Conservation (phyloP, 345 rosid species). For the Syzygium grande region DNA sequence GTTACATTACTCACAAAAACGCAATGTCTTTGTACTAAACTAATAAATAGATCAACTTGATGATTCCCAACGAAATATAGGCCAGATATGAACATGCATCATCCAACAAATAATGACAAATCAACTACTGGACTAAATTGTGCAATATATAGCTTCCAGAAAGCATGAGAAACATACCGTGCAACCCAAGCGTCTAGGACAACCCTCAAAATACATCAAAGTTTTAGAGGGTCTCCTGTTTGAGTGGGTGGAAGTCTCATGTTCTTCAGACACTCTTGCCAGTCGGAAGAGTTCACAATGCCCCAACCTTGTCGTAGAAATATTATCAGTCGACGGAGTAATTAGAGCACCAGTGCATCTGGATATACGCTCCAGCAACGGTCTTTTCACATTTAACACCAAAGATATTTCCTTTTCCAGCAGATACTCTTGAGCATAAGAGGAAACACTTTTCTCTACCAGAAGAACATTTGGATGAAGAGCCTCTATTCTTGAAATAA, state of each 20-base stretch:
- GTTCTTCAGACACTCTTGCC: constrained; percentile 73
- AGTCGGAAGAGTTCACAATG: constrained; percentile 80
- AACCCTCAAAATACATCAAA: constrained; percentile 97
- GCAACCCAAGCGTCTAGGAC: constrained; percentile 98
- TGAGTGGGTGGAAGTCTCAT: constrained; percentile 49
- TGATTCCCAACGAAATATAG: not conserved
- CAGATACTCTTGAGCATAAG: constrained; percentile 74
- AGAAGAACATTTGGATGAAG: constrained; percentile 88
- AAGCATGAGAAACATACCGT: constrained; percentile 44
- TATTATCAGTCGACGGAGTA: constrained; percentile 58
- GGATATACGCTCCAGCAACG: constrained; percentile 82
- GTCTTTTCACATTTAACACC: constrained; percentile 80
- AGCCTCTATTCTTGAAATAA: constrained; percentile 76
- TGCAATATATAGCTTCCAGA: not conserved
- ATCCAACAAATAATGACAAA: not conserved
- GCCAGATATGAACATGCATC: not conserved
- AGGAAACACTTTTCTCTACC: constrained; percentile 94
- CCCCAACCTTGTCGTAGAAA: constrained; percentile 58
- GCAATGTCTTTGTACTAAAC: not conserved
- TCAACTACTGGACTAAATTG: not conserved
- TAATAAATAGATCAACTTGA: not conserved
- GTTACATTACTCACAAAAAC: not conserved
- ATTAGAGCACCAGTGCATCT: constrained; percentile 83
- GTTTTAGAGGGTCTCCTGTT: constrained; percentile 82
- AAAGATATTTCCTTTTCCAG: constrained; percentile 84